Evolutionary conservation across 1,284 basidiomycete genomes (phyloP).

Genomic region (Boletus putidus): DNA sequence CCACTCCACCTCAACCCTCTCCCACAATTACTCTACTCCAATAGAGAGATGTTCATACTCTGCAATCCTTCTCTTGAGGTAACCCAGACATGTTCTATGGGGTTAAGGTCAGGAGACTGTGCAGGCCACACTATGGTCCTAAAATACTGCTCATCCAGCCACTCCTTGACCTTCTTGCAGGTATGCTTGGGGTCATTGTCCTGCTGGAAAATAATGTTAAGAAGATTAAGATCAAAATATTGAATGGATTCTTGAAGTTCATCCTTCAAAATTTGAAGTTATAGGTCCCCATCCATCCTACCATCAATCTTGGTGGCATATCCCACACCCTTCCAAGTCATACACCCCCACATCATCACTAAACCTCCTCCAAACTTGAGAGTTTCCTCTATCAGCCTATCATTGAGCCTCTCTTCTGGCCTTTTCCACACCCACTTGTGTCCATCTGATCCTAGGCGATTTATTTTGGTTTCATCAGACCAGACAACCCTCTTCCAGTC

Average conservation of each 20-base stretch:
- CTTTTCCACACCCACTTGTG: not conserved
- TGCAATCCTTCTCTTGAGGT: slow-evolving; percentile 13
- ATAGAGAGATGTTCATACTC: not conserved
- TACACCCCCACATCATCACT: not conserved
- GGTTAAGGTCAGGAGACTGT: not conserved
- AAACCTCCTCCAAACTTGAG: slow-evolving; percentile 1
- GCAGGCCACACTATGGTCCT: not conserved
- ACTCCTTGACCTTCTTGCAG: not conserved
- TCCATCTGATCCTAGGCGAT: not conserved
- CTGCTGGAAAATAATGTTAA: not conserved
- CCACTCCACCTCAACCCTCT: not conserved
- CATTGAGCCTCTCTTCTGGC: not conserved
- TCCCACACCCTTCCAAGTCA: not conserved
- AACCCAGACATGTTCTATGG: not conserved
- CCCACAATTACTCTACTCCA: not conserved
- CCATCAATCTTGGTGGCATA: not conserved
- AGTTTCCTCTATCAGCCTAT: not conserved
- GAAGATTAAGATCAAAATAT: not conserved
- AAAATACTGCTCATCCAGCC: not conserved
- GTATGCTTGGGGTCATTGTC: not conserved
- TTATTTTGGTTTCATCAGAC: slow-evolving; percentile 1
- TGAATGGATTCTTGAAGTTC: not conserved
- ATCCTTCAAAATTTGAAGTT: not conserved
- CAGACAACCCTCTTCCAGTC: not conserved
- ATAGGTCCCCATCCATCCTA: not conserved